These are phyloP conservation scores for Huntiella savannae DNA, from an alignment of 2,329 filamentous ascomycete species.

Conservation along the genomic window DNA sequence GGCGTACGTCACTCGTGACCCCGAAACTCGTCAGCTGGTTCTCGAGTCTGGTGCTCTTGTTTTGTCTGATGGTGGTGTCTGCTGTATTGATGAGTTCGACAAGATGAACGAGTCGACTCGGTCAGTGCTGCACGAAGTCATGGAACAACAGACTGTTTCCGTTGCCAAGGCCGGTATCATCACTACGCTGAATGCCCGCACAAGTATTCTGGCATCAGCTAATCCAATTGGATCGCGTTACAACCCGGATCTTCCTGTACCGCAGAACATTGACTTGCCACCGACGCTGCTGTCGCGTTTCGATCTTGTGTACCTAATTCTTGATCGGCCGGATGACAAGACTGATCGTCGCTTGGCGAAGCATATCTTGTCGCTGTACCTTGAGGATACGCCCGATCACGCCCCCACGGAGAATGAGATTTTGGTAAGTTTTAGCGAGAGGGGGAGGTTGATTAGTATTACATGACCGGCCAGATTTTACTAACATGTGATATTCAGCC, in stretches of 20 bases:
- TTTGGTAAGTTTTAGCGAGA: slow-evolving; percentile 37
- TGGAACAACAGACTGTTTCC: slow-evolving; percentile 75
- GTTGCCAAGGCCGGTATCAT: slow-evolving; percentile 87
- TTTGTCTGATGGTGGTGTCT: slow-evolving; percentile 63
- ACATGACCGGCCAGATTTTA: neutral
- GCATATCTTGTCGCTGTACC: slow-evolving; percentile 87
- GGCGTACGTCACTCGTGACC: slow-evolving; percentile 63
- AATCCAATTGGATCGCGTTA: slow-evolving; percentile 98
- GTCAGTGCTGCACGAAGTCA: slow-evolving; percentile 70
- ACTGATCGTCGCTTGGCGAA: slow-evolving; percentile 74
- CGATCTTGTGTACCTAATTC: slow-evolving; percentile 87
- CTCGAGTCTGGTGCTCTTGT: slow-evolving; percentile 65
- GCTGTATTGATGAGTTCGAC: slow-evolving; percentile 72
- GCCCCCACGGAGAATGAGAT: slow-evolving; percentile 58
- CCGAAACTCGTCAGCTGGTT: slow-evolving; percentile 61
- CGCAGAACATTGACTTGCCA: slow-evolving; percentile 93
- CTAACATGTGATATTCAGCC: slow-evolving; percentile 31
- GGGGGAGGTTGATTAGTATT: neutral
- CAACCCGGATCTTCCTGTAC: slow-evolving; percentile 86
- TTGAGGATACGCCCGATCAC: slow-evolving; percentile 84
- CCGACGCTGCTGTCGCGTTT: slow-evolving; percentile 91
- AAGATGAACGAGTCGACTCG: slow-evolving; percentile 68
- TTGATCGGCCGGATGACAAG: slow-evolving; percentile 83
- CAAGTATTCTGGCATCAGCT: slow-evolving; percentile 86
- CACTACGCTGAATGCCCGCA: slow-evolving; percentile 87